These are phyloP conservation scores for Chondrostereum purpureum DNA, from an alignment of 1,284 basidiomycete genomes.

Conservation along the genomic window DNA sequence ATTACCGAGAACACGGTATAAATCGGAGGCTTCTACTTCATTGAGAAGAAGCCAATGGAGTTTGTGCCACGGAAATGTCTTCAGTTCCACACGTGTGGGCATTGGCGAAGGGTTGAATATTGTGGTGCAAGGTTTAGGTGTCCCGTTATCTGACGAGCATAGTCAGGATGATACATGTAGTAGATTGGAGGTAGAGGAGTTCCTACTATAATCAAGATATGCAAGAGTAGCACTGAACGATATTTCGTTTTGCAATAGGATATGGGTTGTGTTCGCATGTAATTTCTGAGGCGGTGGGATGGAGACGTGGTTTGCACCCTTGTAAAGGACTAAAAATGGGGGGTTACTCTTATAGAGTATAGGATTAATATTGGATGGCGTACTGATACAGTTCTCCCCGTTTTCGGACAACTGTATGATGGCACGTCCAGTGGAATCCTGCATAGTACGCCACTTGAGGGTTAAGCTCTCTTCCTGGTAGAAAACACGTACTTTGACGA, in stretches of 20 bases:
- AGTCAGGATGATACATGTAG: slow-evolving; percentile 8
- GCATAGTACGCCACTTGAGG: slow-evolving; percentile 17
- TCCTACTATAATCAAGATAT: slow-evolving; percentile 20
- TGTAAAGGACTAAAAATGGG: slow-evolving; percentile 42
- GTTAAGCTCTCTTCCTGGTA: background rate
- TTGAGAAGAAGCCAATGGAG: slow-evolving; percentile 52
- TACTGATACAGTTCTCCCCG: slow-evolving; percentile 57
- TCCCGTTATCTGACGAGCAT: background rate
- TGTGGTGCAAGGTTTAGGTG: slow-evolving; percentile 17
- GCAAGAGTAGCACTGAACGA: slow-evolving; percentile 32
- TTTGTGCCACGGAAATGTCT: slow-evolving; percentile 39
- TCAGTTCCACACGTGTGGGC: slow-evolving; percentile 31
- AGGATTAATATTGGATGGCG: too few relatives aligned
- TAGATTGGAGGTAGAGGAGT: slow-evolving; percentile 12
- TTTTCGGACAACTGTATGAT: slow-evolving; percentile 48
- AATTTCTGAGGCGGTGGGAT: slow-evolving; percentile 19
- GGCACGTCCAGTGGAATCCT: slow-evolving; percentile 43
- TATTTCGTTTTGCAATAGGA: slow-evolving; percentile 57
- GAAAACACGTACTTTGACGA: slow-evolving; percentile 29
- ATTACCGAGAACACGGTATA: slow-evolving; percentile 24
- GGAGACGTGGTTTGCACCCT: slow-evolving; percentile 45
- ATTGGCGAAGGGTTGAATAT: slow-evolving; percentile 55
- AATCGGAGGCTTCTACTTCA: slow-evolving; percentile 37
- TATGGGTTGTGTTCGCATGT: slow-evolving; percentile 32
- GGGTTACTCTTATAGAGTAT: slow-evolving; percentile 1